Percentiles rank a stretch among this genome's conserved stretches.
Evolutionary conservation across 140 eudicot genomes (phyloP).

Genomic region (Flaveria floridana): DNA sequence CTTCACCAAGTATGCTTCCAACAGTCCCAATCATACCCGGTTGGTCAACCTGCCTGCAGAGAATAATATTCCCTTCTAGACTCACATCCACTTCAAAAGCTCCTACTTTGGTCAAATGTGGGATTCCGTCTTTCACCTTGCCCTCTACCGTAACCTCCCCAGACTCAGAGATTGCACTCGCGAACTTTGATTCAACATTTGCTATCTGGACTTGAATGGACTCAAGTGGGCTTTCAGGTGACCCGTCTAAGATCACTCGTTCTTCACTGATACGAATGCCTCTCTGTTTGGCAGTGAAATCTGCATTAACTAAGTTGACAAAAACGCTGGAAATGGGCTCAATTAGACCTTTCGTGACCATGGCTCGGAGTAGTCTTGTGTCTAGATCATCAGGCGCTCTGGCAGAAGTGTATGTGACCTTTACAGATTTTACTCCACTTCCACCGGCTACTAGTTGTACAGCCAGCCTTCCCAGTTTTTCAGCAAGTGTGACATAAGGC

Average conservation of each 20-base stretch:
- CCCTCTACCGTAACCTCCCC: conserved; percentile 84
- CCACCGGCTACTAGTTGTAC: conserved; percentile 92
- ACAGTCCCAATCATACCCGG: conserved; percentile 90
- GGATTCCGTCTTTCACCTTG: conserved; percentile 73
- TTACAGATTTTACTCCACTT: conserved; percentile 82
- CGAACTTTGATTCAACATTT: conserved; percentile 78
- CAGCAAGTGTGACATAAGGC: conserved; percentile 79
- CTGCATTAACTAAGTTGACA: conserved; percentile 84
- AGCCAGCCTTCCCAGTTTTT: conserved; percentile 85
- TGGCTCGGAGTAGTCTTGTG: conserved; percentile 89
- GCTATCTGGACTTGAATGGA: conserved; percentile 77
- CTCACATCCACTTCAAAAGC: conserved; percentile 89
- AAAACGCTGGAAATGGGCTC: conserved; percentile 82
- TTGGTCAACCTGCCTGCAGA: conserved; percentile 88
- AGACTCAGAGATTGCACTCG: conserved; percentile 74
- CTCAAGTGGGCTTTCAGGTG: conserved; percentile 86
- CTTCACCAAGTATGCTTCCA: conserved; percentile 77
- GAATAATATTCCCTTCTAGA: conserved; percentile 76
- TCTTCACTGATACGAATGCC: conserved; percentile 81
- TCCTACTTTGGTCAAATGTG: conserved; percentile 88
- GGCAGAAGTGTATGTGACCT: conserved; percentile 72
- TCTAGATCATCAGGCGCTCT: conserved; percentile 92
- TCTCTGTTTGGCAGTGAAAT: conserved; percentile 83
- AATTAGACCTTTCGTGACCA: conserved; percentile 84
- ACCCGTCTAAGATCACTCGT: conserved; percentile 60